phyloP scores from a whole-genome alignment of 331 rosid genomes.

The Erythrophleum ivorense region DNA sequence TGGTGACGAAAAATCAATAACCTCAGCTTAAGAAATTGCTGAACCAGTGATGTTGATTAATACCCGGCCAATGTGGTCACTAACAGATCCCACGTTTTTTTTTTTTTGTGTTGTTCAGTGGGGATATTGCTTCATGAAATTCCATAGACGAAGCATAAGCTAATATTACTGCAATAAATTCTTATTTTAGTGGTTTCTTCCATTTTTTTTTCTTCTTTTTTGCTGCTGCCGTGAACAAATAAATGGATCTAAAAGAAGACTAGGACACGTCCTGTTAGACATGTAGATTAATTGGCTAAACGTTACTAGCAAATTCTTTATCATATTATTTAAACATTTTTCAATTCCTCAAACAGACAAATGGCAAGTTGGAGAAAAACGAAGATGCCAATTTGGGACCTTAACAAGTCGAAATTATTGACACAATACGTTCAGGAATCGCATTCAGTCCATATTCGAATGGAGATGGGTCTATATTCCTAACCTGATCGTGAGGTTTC shows the following conservation, averaged over 20 bases:
- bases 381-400: constrained; percentile 5
- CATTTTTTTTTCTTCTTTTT: neutral
- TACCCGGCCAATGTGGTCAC: neutral
- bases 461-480: constrained; percentile 13
- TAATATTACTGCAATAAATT: neutral
- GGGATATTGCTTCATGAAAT: neutral
- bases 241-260: neutral
- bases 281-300: neutral
- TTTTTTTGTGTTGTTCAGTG: neutral
- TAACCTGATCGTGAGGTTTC: constrained; percentile 9
- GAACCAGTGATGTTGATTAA: neutral
- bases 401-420: constrained; percentile 4
- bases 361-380: constrained; percentile 19
- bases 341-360: neutral
- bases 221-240: neutral
- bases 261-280: neutral
- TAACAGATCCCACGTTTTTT: neutral
- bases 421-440: constrained; percentile 11
- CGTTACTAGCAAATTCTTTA: neutral
- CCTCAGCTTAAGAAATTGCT: neutral
- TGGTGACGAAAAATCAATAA: neutral
- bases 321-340: neutral
- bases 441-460: neutral
- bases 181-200: neutral
- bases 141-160: neutral